Evolutionary conservation across 1,284 basidiomycete species (phyloP), one percentile per base, ranked within the genome.

Genomic region (Boletus semigastroideus): DNA sequence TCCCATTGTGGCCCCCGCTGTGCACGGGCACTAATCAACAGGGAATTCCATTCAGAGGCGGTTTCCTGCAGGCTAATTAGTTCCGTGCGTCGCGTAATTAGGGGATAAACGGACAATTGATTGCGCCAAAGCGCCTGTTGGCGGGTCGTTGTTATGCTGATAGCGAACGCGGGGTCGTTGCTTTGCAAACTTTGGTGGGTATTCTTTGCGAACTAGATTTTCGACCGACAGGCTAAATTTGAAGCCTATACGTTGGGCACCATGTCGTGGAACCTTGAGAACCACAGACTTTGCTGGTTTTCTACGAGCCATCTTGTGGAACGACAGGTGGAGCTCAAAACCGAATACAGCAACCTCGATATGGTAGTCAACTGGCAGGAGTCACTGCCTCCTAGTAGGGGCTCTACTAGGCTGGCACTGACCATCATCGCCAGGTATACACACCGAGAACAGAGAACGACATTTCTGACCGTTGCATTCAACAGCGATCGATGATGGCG

Each of bases 1-100:
- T 92, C 89, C 89, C 89, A 92, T 60, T 90, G 90, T 5, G 89
- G 89, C 0, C 90, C 89, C 55, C 89, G 76, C 54, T 86, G 82
- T 10, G 89, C 90, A 36, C 90, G 79, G 5, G 89, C 89, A 34
- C 83, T 86, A 53, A 83, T 78, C 42, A 92, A 72, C 45, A 90
- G 62, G 0, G 89, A 90, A 60, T 92, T 92, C 89, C 89, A 92
- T 58, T 90, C 86, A 4, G 87, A 90, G 14, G 89, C 87, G 63
- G 79, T 83, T 64, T 90, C 87, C 88, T 90, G 49, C 20, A 36
- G 14, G 34, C 17, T 9, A 9, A 52, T 59, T 38, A 56, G 50
- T 38, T 19, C 13, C 42, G 43, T 42, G 31, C 8, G 6, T 39
- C 12, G 48, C 36, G n/a, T 17, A 7, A 33, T 16, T 16, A 12